A percentile compares a stretch with the other conserved stretches of the same genome.
phyloP scores from a whole-genome alignment of 345 rosid genomes.

The Eutrema heterophyllum region DNA sequence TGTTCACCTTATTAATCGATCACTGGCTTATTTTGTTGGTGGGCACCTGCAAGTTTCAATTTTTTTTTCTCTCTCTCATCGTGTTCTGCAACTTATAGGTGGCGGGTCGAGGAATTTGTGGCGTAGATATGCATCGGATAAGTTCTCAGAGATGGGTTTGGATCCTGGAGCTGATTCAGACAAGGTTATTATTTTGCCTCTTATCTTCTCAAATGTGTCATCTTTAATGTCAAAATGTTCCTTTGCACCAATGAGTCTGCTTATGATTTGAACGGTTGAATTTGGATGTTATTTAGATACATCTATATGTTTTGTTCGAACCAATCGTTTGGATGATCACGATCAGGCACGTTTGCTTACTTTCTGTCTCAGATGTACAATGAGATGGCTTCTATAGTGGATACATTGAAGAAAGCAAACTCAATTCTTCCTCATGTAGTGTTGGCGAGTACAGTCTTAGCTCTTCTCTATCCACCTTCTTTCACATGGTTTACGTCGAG shows the following conservation, averaged over 20 bases:
- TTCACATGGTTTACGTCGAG: constrained; percentile 95
- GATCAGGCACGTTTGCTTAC: no score
- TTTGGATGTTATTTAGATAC: not conserved
- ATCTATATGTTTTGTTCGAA: not conserved
- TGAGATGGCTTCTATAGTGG: constrained; percentile 39
- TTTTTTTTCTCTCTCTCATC: not conserved
- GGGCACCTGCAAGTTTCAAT: not conserved
- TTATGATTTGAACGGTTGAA: not conserved
- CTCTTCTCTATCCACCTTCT: constrained; percentile 88
- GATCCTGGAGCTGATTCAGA: constrained; percentile 29
- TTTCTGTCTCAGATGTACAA: constrained; percentile 25
- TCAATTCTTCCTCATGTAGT: constrained; percentile 81
- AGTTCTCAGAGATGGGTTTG: constrained; percentile 37
- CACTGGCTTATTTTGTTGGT: not conserved
- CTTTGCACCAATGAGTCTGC: not conserved
- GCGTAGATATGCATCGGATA: constrained; percentile 37
- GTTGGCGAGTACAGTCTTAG: constrained; percentile 79
- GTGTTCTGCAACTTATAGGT: constrained; percentile 12
- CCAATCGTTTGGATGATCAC: not conserved
- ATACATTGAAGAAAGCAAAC: constrained; percentile 68
- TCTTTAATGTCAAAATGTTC: not conserved
- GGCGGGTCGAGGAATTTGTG: constrained; percentile 35
- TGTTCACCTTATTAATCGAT: constrained; percentile 3
- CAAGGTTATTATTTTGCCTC: constrained; percentile 28
- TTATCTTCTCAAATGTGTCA: not conserved